Conservation (phyloP, 257 asterid genomes). For the Mitragyna speciosa region DNA sequence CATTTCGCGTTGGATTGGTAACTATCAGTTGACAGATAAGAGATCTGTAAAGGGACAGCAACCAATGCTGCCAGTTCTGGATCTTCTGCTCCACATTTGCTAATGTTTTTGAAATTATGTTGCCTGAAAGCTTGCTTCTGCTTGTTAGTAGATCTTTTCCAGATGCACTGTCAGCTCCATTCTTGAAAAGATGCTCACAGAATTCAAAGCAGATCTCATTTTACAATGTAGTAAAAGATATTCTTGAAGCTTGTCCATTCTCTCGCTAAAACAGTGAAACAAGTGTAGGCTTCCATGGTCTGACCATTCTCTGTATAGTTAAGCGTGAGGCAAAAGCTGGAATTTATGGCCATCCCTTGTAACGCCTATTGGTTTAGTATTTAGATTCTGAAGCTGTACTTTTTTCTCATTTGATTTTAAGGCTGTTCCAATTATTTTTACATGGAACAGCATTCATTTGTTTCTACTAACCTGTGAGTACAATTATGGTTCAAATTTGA, state of each 20-base stretch:
- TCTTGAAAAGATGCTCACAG: background rate
- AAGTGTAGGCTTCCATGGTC: background rate
- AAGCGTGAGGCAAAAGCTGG: background rate
- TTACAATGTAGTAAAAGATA: background rate
- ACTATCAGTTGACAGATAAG: background rate
- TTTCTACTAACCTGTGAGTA: background rate
- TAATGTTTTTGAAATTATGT: background rate
- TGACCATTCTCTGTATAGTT: background rate
- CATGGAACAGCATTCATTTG: background rate
- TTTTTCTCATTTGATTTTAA: background rate
- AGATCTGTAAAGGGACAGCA: background rate
- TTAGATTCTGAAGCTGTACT: background rate
- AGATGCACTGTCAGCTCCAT: background rate
- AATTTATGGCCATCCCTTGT: background rate
- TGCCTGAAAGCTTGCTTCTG: background rate
- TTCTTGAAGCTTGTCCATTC: background rate
- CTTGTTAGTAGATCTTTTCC: background rate
- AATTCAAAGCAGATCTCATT: background rate
- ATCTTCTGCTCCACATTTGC: background rate
- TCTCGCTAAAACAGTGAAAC: background rate
- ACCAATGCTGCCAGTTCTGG: background rate
- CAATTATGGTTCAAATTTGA: background rate
- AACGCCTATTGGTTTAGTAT: background rate
- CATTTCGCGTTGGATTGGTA: background rate
- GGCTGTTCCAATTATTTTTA: background rate